Evolutionary conservation across 2,329 filamentous ascomycete species (phyloP).

Genomic region (Anisogramma anomala): DNA sequence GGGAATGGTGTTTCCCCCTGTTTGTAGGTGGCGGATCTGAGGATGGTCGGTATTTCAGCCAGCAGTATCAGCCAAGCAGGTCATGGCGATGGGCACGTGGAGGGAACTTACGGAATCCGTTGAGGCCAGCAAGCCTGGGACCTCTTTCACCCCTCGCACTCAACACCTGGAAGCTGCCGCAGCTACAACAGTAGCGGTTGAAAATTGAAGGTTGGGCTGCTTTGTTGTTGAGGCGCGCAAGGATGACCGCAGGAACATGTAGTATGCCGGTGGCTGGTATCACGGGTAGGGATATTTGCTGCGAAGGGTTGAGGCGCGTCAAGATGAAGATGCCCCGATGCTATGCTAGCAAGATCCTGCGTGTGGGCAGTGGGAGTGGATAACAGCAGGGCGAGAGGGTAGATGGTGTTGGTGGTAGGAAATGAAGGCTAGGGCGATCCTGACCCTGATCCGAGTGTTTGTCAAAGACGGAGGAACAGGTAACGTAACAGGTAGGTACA

Average conservation of each 20-base stretch:
- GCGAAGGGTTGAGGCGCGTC: not conserved
- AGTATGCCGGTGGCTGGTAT: slow-evolving; percentile 12
- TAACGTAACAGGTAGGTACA: no score
- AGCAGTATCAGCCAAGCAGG: not conserved
- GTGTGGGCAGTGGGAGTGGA: not conserved
- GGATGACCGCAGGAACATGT: slow-evolving; percentile 7
- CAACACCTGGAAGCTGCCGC: no score
- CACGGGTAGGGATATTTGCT: not conserved
- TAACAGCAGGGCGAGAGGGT: not conserved
- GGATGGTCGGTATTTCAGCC: slow-evolving; percentile 7
- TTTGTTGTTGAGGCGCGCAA: slow-evolving; percentile 5
- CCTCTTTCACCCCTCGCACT: slow-evolving; percentile 2
- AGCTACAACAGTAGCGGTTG: not conserved
- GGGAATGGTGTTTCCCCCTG: slow-evolving; percentile 62
- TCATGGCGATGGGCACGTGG: not conserved
- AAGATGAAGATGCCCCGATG: not conserved
- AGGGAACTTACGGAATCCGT: slow-evolving; percentile 9
- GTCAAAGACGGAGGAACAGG: not conserved
- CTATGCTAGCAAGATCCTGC: not conserved
- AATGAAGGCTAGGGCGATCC: slow-evolving; percentile 2
- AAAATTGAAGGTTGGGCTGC: slow-evolving; percentile 5
- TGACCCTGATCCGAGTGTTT: not conserved
- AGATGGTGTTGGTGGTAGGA: slow-evolving; percentile 5
- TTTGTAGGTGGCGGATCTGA: slow-evolving; percentile 67
- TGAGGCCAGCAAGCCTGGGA: slow-evolving; percentile 7